Base-by-base conservation (phyloP, 805 yeast species). In the Myxozyma neglecta region DNA sequence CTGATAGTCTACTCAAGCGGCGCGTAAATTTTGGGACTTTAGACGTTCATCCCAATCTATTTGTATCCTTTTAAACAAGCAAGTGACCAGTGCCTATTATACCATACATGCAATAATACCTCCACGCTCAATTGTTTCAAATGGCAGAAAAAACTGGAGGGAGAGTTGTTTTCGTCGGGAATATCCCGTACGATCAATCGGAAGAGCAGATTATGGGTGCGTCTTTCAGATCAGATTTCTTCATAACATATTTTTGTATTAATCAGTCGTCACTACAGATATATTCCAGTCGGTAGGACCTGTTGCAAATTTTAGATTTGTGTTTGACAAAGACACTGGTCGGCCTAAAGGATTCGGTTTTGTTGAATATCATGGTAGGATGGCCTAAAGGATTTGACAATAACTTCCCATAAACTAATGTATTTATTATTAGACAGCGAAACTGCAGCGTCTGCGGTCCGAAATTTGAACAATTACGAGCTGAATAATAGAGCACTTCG, bases 251-350 rank as follows among this genome's bases (percentile, higher is more conserved):
- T 24, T 6, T 16, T n/a, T 6, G 5, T 24, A 6, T 18, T n/a
- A 35, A 11, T 53, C 34, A 44, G 18, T 9, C 6, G 8, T 4
- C 7, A 11, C 9, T 47, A 24, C 24, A 65, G 96, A 89, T 65
- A 83, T 93, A 13, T 96, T 96, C 63, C 79, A 81, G 60, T 85
- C 96, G 1, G 94, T 90, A 1, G 98, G 97, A 0, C 97, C 97
- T 0, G 93, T 93, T 1, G 81, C 83, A 32, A 84, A 83, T 58
- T 77, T 90, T 61, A 86, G 87, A 71, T 80, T 93, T 70, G 81
- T 90, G 73, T 90, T 92, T 72, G 97, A 93, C 73, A 86, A 89
- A 48, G 86, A 85, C 57, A 91, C 97, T 0, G 97, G 97, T 1
- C 86, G 85, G 70, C 89, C 97, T 8, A 90, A 88, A 73, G 97